Evolutionary conservation across 2,329 filamentous ascomycete genomes (phyloP), one percentile per base, ranked within the genome.

Genomic region (Teratosphaeria destructans): DNA sequence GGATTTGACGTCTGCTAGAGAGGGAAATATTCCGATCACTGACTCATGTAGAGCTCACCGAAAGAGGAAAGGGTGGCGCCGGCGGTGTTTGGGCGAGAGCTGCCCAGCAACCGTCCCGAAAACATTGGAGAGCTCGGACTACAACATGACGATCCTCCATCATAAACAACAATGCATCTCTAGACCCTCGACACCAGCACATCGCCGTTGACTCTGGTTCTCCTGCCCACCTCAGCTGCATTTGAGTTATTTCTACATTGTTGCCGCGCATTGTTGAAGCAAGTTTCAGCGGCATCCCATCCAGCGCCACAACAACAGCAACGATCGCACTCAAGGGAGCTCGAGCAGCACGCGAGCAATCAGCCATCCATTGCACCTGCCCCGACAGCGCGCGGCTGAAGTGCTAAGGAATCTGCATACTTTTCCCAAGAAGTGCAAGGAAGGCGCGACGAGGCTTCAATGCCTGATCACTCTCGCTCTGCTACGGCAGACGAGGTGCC

Each of bases 401-500:
- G 16, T 49, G 43, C 16, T 23, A 23, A 23, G 23, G 23, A 23
- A 23, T 2, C 23, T 2, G 23, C 2, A 23, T 23, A 23, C 23
- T 23, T 23, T 23, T 23, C 23, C 16, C 52, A 27, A 16, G 26
- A 55, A 37, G 29, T 55, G 53, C 23, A 12, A 29, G 56, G 32
- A 58, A 57, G 37, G 54, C 39, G 32, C 54, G 39, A 16, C 34
- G 60, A 47, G 57, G 58, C 61, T 54, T 52, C 58, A 56, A 72
- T 72, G 70, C 70, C 70, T 67, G 67, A 67, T 56, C 62, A 64
- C 49, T 60, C 65, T 54, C 67, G 65, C 63, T 59, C 57, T 64
- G 65, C 61, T 59, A 59, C 60, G 66, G 63, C 63, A 37, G 64
- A 66, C 56, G 67, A 71, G 63, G 64, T 69, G 61, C 63, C 70